Evolutionary conservation across 352 stramenopile species (phyloP).

Genomic region (Pythium monospermum): DNA sequence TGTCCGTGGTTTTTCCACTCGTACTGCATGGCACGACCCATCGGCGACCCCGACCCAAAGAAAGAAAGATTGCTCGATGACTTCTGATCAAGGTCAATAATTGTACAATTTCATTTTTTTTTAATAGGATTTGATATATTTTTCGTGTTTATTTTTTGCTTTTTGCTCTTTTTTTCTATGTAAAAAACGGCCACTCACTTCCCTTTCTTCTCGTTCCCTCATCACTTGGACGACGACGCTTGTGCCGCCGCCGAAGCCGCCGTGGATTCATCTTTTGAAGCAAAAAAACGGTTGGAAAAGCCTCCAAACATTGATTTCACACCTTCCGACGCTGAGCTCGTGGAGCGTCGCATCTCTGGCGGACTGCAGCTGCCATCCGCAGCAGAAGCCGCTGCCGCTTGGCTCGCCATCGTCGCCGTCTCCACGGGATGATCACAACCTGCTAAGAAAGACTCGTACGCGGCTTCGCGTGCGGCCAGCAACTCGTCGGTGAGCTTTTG

Average conservation of each 20-base stretch:
- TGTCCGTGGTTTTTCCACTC: conserved; percentile 74
- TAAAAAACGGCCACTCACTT: background rate
- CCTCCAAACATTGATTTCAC: conserved; percentile 50
- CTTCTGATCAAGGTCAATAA: conserved; percentile 23
- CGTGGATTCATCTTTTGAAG: conserved; percentile 23
- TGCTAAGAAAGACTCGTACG: conserved; percentile 72
- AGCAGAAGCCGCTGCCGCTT: background rate
- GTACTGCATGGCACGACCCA: conserved; percentile 62
- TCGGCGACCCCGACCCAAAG: conserved; percentile 65
- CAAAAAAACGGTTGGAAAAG: conserved; percentile 69
- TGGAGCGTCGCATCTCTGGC: conserved; percentile 29
- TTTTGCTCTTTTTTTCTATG: background rate
- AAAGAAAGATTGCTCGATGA: conserved; percentile 56
- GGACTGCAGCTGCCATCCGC: conserved; percentile 18
- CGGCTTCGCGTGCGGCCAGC: conserved; percentile 52
- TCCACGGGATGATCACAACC: conserved; percentile 37
- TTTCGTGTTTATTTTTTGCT: no score
- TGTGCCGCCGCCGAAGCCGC: background rate
- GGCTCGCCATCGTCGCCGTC: background rate
- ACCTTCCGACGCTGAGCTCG: conserved; percentile 33
- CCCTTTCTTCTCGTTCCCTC: background rate
- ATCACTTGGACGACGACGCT: background rate
- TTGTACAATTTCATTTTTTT: background rate
- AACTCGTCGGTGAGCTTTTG: conserved; percentile 76
- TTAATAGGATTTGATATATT: background rate